phyloP scores from a whole-genome alignment of 2,329 filamentous ascomycete genomes.

The Calonectria leucothoes region DNA sequence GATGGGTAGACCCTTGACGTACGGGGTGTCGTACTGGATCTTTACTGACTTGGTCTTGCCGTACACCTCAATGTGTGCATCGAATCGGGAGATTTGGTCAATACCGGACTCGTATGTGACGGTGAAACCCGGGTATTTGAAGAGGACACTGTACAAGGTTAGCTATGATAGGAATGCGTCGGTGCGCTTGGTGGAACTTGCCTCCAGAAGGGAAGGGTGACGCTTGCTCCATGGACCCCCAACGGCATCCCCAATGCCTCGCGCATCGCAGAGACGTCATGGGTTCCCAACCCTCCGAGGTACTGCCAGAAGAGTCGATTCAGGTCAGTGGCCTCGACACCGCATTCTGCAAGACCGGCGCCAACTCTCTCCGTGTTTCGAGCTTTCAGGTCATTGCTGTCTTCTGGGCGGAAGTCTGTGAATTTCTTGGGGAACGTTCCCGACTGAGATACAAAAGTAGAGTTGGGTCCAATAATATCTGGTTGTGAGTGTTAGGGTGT shows the following conservation, averaged over 20 bases:
- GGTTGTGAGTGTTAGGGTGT: background rate
- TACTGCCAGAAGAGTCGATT: conserved; percentile 9
- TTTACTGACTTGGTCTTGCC: conserved; percentile 63
- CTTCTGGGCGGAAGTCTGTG: conserved; percentile 16
- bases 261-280: conserved; percentile 35
- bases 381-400: conserved; percentile 14
- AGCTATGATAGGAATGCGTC: background rate
- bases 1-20: conserved; percentile 65
- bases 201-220: conserved; percentile 36
- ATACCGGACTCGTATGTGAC: conserved; percentile 69
- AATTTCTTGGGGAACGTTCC: conserved; percentile 28
- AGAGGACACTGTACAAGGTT: conserved; percentile 53
- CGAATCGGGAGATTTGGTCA: conserved; percentile 63
- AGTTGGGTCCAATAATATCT: conserved; percentile 30
- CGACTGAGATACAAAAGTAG: conserved; percentile 25
- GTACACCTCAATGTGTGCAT: conserved; percentile 65
- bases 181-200: background rate
- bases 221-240: conserved; percentile 39
- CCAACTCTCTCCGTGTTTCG: background rate
- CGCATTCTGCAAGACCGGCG: background rate
- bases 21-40: conserved; percentile 68
- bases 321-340: background rate
- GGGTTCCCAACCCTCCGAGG: conserved; percentile 17
- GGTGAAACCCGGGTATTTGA: conserved; percentile 59
- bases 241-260: conserved; percentile 35